Percentiles rank a stretch among this genome's conserved stretches.
Conservation (phyloP, 495 filamentous ascomycete genomes). For the Lepraria neglecta region DNA sequence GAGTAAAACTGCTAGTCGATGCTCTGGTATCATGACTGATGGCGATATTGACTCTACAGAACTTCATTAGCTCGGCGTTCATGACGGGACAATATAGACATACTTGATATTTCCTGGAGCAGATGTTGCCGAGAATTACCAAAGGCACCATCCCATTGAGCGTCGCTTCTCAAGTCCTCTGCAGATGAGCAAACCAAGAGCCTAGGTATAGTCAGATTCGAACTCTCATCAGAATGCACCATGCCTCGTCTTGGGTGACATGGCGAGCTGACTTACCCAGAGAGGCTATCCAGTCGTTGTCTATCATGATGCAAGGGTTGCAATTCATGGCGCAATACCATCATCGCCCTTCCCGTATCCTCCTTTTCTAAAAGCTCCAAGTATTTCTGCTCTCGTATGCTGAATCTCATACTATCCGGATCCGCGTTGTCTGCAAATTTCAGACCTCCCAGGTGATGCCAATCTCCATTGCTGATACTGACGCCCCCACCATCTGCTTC, state of each 20-base stretch:
- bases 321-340: constrained; percentile 78
- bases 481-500: constrained; percentile 47
- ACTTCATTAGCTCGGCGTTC: constrained; percentile 4
- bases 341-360: constrained; percentile 65
- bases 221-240: not conserved
- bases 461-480: constrained; percentile 30
- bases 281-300: constrained; percentile 69
- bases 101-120: constrained; percentile 78
- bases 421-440: constrained; percentile 53
- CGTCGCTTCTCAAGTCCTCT: constrained; percentile 73
- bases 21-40: constrained; percentile 96
- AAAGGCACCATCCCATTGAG: constrained; percentile 81
- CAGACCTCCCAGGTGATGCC: constrained; percentile 33
- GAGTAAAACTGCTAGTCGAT: constrained; percentile 80
- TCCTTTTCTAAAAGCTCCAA: constrained; percentile 77
- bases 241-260: not conserved
- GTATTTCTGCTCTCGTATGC: constrained; percentile 88
- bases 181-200: constrained; percentile 79
- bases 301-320: constrained; percentile 80
- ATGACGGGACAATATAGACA: constrained; percentile 28
- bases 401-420: constrained; percentile 62
- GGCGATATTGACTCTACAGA: constrained; percentile 78
- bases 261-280: constrained; percentile 58
- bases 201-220: constrained; percentile 37
- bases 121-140: constrained; percentile 49